Evolutionary conservation across 176 grass and related monocot genomes (phyloP), one percentile per base, ranked within the genome.

Genomic region (Oryza coarctata): DNA sequence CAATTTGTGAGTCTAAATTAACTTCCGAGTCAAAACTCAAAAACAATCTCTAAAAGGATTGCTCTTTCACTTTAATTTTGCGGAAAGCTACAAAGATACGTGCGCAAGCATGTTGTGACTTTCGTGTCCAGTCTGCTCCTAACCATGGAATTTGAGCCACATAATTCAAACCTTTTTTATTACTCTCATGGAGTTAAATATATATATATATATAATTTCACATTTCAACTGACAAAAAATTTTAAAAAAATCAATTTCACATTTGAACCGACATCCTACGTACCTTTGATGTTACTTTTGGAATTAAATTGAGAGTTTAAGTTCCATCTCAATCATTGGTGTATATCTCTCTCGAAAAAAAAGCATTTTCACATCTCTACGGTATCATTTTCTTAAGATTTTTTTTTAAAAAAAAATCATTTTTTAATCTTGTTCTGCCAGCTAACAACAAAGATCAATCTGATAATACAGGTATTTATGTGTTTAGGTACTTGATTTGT

Each of bases 1-100:
- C 23, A 15, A 2, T 26, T 47, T 36, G 0, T 6, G 36, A 72
- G n/a, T n/a, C n/a, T n/a, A n/a, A n/a, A n/a, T n/a, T n/a, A n/a
- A n/a, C n/a, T n/a, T n/a, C n/a, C n/a, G n/a, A n/a, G 75, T 85
- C 66, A 79, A 85, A 72, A 52, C 67, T 30, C 28, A 14, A 27
- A 27, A 30, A 28, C 41, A 26, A 86, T 80, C 84, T 74, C 4
- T 57, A 71, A 64, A 40, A 40, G 45, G 49, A 77, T 72, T 22
- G 6, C 20, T 29, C 30, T 62, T 38, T 74, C 55, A 65, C 18
- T 15, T 63, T 44, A 17, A 50, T 78, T n/a, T 77, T 63, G 65
- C 83, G 27, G 74, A 85, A 70, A 77, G 64, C 4, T 41, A n/a
- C 14, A 60, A 60, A 60, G 55, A 25, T 60, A 60, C 55, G 9